Conservation (phyloP, 345 rosid genomes). For the Eucalyptus melliodora region DNA sequence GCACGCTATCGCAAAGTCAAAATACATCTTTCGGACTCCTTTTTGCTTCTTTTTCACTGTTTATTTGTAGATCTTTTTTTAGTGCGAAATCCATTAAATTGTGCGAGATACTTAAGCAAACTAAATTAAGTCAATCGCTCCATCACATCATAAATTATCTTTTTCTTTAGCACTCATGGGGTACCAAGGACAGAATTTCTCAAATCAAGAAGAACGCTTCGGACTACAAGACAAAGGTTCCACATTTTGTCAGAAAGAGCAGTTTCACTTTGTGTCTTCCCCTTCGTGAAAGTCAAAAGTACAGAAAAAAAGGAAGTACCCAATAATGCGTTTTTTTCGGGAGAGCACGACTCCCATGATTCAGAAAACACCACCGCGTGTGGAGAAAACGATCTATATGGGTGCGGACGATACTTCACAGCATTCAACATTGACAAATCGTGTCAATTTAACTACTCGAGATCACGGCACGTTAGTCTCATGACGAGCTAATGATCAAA, state of each 20-base stretch:
- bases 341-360: background rate
- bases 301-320: background rate
- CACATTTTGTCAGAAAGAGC: background rate
- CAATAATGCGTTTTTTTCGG: background rate
- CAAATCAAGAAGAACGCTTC: background rate
- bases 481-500: background rate
- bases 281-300: background rate
- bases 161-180: background rate
- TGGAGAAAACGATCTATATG: background rate
- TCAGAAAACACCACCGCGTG: background rate
- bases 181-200: background rate
- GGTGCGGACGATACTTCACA: background rate
- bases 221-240: background rate
- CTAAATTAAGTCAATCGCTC: background rate
- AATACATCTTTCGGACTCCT: too few relatives aligned
- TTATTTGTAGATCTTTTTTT: background rate
- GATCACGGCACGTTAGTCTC: background rate
- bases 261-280: background rate
- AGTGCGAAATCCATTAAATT: background rate
- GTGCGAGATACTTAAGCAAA: background rate
- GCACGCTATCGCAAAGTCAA: too few relatives aligned
- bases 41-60: too few relatives aligned
- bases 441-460: background rate
- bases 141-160: background rate
- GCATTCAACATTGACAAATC: background rate